Conservation (phyloP, 2,329 filamentous ascomycete species). For the Fusarium sp. region DNA sequence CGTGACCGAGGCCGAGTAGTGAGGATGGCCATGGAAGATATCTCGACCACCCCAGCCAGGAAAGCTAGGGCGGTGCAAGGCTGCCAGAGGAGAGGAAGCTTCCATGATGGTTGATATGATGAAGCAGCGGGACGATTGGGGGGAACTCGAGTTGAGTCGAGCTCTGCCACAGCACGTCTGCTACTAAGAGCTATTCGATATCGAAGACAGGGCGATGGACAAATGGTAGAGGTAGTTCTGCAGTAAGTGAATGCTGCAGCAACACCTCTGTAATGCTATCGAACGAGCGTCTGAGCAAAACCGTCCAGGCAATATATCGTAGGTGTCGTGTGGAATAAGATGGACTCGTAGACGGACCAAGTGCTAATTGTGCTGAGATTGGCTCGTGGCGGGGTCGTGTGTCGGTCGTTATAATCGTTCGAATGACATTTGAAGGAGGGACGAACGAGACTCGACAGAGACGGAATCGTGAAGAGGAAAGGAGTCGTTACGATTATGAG, state of each 20-base stretch:
- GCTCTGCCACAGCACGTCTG: constrained; percentile 33
- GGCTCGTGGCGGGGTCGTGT: constrained; percentile 38
- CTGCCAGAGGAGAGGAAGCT: constrained; percentile 91
- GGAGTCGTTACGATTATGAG: constrained; percentile 31
- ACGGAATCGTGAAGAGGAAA: constrained; percentile 30
- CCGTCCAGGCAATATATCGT: constrained; percentile 16
- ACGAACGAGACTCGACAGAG: constrained; percentile 37
- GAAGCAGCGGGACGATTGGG: constrained; percentile 32
- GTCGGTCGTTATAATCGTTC: constrained; percentile 47
- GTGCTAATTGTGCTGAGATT: constrained; percentile 29
- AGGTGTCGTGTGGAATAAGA: constrained; percentile 11
- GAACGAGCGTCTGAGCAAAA: constrained; percentile 20
- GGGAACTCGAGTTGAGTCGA: constrained; percentile 33
- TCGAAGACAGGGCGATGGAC: constrained; percentile 38
- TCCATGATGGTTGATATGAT: constrained; percentile 69
- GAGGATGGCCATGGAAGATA: constrained; percentile 61
- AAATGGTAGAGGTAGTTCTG: constrained; percentile 35
- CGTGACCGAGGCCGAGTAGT: constrained; percentile 63
- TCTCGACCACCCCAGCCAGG: constrained; percentile 68
- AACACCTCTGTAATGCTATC: constrained; percentile 34
- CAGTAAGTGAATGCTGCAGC: constrained; percentile 50
- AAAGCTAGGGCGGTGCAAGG: constrained; percentile 79
- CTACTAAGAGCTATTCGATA: constrained; percentile 37
- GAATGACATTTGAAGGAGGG: constrained; percentile 46
- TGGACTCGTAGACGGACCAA: constrained; percentile 26